Evolutionary conservation across 192 early-diverging fungal genomes (phyloP).

Genomic region (Rhizoclosmatium globosum): DNA sequence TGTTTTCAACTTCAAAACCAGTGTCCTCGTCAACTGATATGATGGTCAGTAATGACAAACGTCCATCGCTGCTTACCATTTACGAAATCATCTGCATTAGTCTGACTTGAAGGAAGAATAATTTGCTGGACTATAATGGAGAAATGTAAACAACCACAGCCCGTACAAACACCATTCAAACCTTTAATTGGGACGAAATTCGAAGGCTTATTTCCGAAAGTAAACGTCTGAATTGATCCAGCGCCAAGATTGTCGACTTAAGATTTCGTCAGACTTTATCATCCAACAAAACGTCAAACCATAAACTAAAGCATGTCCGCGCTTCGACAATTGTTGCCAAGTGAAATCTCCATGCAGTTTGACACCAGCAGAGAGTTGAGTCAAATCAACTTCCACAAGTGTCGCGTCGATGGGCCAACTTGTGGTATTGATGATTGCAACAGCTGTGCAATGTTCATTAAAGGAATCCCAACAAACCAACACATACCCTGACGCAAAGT

Average conservation of each 20-base stretch:
- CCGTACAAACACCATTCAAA: neutral
- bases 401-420: conserved; percentile 38
- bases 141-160: neutral
- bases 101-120: neutral
- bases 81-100: conserved; percentile 26
- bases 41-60: neutral
- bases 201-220: conserved; percentile 34
- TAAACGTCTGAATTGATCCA: conserved; percentile 17
- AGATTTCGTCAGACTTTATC: neutral
- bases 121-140: conserved; percentile 2
- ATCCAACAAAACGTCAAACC: conserved; percentile 16
- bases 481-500: conserved; percentile 12
- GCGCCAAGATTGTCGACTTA: conserved; percentile 23
- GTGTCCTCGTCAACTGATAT: conserved; percentile 7
- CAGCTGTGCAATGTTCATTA: neutral
- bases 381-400: conserved; percentile 38
- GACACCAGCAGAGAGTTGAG: conserved; percentile 1
- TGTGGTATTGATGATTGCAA: conserved; percentile 53
- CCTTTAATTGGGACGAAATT: conserved; percentile 41
- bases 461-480: neutral
- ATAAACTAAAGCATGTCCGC: conserved; percentile 28
- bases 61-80: too few relatives aligned
- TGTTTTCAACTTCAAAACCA: conserved; percentile 76
- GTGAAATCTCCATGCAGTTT: conserved; percentile 22
- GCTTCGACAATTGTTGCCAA: conserved; percentile 31